Base-by-base conservation (phyloP, 139 green algal species). In the Chlorella sp. region DNA sequence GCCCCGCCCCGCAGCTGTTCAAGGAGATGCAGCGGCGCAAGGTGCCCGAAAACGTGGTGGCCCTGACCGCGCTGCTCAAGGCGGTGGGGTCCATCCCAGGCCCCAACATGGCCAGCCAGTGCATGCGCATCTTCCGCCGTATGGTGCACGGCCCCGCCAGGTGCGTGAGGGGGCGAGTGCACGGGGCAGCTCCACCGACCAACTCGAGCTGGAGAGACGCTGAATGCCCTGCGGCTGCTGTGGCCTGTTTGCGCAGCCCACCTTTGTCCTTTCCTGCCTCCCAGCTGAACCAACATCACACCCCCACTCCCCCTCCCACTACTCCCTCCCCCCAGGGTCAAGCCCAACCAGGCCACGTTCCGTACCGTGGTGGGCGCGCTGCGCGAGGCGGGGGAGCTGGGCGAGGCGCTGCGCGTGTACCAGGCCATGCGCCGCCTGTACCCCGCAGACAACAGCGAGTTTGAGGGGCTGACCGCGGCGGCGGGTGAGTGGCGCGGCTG, bases 1-100 rank as follows among this genome's bases (percentile, higher is more conserved):
- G 34, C 67, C 1, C 11, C 69, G 2, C 69, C 14, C 13, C 56
- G 76, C 77, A 83, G 72, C 44, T 89, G 68, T 43, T 81, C 67
- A 24, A 74, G 46, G 73, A 85, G 58, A 88, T 89, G 81, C 56
- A 41, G 56, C 3, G 34, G 67, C 41, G 69, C 40, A 73, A 78
- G 2, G 73, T 92, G 41, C 72, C 62, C 38, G 40, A 75, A 56
- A 87, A 91, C 56, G 70, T 84, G 68, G 65, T 83, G 32, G 48
- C 80, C 32, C 76, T 85, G 67, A 92, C 75, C 11, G 64, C 62
- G 5, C 73, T 93, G 48, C 83, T 93, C 73, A 90, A 91, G 67
- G 85, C 84, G 24, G 83, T 88, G 24, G 92, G 86, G 13, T 76
- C 81, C 62, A 70, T 77, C 22, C 72, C 72, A 5, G 72, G 72